Evolutionary conservation across 169 alveolate genomes (phyloP).

Genomic region (Plasmodium gallinaceum): DNA sequence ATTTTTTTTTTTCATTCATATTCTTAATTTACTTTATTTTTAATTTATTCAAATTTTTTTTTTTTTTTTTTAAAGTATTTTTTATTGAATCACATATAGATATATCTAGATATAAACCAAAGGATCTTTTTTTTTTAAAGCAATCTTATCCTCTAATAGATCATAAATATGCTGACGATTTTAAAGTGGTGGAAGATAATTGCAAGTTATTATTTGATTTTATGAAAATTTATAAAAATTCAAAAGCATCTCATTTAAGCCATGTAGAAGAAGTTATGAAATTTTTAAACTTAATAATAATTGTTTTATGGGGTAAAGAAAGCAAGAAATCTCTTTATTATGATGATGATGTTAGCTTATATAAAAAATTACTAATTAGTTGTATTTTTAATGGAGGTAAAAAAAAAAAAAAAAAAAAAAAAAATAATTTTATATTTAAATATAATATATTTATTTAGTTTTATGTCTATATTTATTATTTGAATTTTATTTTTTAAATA

Average conservation of each 20-base stretch:
- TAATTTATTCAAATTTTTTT: background rate
- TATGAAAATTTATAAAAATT: constrained; percentile 22
- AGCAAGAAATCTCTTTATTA: constrained; percentile 55
- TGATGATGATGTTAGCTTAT: constrained; percentile 37
- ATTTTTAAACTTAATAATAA: constrained; percentile 11
- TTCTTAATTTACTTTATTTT: too few species aligned
- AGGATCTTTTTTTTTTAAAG: constrained; percentile 39
- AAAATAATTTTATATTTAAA: background rate
- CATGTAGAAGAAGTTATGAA: constrained; percentile 45
- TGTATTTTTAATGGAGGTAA: constrained; percentile 73
- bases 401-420: too few species aligned
- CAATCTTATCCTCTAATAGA: constrained; percentile 28
- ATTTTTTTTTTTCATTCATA: too few species aligned
- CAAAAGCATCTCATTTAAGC: background rate
- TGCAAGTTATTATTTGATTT: constrained; percentile 5
- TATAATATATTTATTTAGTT: background rate
- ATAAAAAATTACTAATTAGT: constrained; percentile 44
- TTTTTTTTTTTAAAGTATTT: constrained; percentile 12
- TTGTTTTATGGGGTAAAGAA: constrained; percentile 61
- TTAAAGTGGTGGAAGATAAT: constrained; percentile 13
- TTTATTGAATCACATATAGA: constrained; percentile 59
- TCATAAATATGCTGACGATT: background rate
- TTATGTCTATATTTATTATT: background rate
- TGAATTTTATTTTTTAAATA: background rate
- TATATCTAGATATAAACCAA: constrained; percentile 43